Conservation (phyloP, 352 stramenopile genomes). For the Phytophthora hybrid region DNA sequence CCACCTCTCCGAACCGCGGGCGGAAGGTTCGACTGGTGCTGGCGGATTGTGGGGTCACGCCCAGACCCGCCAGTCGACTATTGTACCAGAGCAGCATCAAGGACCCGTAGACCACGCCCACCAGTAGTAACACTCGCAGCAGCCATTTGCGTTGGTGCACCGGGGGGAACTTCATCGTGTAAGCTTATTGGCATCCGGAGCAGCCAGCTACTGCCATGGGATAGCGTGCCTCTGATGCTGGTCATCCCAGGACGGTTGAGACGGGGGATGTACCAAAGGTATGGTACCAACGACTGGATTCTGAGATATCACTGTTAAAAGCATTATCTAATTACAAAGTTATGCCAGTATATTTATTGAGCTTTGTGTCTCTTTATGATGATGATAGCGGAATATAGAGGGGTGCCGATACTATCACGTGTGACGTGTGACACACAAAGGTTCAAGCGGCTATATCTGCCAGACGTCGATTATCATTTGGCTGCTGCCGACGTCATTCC, state of each 20-base stretch:
- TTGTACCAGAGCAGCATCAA: conserved; percentile 30
- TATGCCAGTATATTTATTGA: not conserved
- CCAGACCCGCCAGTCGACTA: not conserved
- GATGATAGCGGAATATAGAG: not conserved
- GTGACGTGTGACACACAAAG: conserved; percentile 12
- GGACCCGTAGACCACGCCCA: conserved; percentile 6
- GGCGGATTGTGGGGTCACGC: not conserved
- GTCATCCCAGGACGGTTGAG: conserved; percentile 2
- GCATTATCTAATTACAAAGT: not conserved
- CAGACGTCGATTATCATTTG: too few species aligned
- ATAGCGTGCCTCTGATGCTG: not conserved
- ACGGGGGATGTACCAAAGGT: not conserved
- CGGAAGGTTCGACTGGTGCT: conserved; percentile 16
- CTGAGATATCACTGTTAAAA: not conserved
- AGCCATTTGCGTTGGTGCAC: conserved; percentile 3
- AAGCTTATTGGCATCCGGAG: not conserved
- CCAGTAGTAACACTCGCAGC: conserved; percentile 1
- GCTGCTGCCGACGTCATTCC: conserved; percentile 14
- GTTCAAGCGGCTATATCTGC: not conserved
- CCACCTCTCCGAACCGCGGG: conserved; percentile 21
- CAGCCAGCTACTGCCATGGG: not conserved
- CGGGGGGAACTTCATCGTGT: not conserved
- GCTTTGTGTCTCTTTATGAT: not conserved
- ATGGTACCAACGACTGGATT: not conserved
- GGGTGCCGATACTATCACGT: conserved; percentile 24